These are phyloP conservation scores for Diaporthe nobilis DNA, from an alignment of 2,329 filamentous ascomycete species.

Conservation along the genomic window DNA sequence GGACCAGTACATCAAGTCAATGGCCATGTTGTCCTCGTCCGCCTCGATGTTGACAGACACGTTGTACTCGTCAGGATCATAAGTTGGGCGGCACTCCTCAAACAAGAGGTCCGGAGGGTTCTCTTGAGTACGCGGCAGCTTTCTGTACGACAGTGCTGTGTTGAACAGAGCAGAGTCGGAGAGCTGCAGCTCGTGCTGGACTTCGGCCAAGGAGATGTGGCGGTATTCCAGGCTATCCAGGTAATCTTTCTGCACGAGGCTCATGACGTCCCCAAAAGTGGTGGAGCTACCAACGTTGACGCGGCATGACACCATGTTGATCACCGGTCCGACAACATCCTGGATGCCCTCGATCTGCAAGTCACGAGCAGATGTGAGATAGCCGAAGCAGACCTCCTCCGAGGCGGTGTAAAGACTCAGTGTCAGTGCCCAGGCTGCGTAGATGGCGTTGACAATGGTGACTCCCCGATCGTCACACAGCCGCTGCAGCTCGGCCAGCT, in stretches of 20 bases:
- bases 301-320: conserved; percentile 16
- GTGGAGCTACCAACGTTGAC: background rate
- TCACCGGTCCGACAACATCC: conserved; percentile 46
- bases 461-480: conserved; percentile 39
- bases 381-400: conserved; percentile 41
- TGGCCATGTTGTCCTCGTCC: conserved; percentile 1
- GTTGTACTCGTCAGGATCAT: conserved; percentile 24
- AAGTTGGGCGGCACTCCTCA: conserved; percentile 9
- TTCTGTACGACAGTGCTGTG: conserved; percentile 18
- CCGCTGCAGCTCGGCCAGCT: background rate
- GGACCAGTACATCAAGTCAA: conserved; percentile 17
- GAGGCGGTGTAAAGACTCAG: conserved; percentile 36
- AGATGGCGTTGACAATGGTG: conserved; percentile 44
- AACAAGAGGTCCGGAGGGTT: background rate
- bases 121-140: background rate
- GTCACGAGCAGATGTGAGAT: conserved; percentile 47
- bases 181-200: conserved; percentile 24
- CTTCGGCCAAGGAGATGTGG: conserved; percentile 9
- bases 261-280: conserved; percentile 2
- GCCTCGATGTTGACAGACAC: conserved; percentile 23
- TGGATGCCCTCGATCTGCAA: conserved; percentile 44
- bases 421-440: conserved; percentile 41
- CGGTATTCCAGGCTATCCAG: conserved; percentile 26
- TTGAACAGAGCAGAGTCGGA: conserved; percentile 1
- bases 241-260: conserved; percentile 16